phyloP scores from a whole-genome alignment of 2,329 filamentous ascomycete species.

The Sporothrix luriei region DNA sequence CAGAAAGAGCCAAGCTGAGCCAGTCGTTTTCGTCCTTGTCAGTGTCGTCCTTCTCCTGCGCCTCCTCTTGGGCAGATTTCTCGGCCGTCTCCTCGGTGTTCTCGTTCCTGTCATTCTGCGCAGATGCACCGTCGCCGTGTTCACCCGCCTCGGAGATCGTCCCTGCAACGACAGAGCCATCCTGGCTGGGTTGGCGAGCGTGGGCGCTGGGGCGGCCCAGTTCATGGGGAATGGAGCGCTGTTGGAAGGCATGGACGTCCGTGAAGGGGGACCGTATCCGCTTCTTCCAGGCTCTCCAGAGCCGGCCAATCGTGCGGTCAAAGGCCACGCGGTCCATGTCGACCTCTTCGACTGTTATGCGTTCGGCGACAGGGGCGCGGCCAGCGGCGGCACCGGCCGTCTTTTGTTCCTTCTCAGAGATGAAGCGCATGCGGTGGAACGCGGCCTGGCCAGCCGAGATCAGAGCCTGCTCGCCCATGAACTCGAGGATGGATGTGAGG shows the following conservation, averaged over 20 bases:
- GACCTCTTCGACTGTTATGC: slow-evolving; percentile 80
- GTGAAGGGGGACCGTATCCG: slow-evolving; percentile 63
- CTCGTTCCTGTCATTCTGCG: slow-evolving; percentile 30
- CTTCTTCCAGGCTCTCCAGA: slow-evolving; percentile 97
- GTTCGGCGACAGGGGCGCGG: slow-evolving; percentile 58
- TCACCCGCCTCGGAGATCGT: slow-evolving; percentile 42
- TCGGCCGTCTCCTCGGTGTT: slow-evolving; percentile 3
- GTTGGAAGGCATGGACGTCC: slow-evolving; percentile 50
- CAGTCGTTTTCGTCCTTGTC: slow-evolving; percentile 45
- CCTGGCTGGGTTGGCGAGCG: slow-evolving; percentile 46
- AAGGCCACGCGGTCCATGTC: slow-evolving; percentile 94
- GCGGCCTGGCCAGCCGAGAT: slow-evolving; percentile 86
- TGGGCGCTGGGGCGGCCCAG: slow-evolving; percentile 45
- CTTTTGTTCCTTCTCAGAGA: slow-evolving; percentile 61
- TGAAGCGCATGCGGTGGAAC: slow-evolving; percentile 65
- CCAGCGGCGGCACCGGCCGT: slow-evolving; percentile 49
- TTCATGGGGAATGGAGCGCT: slow-evolving; percentile 55
- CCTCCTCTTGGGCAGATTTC: slow-evolving; percentile 23
- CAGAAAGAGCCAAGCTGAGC: slow-evolving; percentile 53
- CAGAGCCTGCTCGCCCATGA: slow-evolving; percentile 87
- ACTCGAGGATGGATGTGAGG: slow-evolving; percentile 90
- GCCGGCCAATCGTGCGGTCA: slow-evolving; percentile 80
- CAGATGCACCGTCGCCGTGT: background rate
- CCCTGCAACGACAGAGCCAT: slow-evolving; percentile 45
- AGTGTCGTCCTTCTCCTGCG: background rate